Conservation (phyloP, 2,329 filamentous ascomycete genomes). For the Rhynchosporium graminicola region DNA sequence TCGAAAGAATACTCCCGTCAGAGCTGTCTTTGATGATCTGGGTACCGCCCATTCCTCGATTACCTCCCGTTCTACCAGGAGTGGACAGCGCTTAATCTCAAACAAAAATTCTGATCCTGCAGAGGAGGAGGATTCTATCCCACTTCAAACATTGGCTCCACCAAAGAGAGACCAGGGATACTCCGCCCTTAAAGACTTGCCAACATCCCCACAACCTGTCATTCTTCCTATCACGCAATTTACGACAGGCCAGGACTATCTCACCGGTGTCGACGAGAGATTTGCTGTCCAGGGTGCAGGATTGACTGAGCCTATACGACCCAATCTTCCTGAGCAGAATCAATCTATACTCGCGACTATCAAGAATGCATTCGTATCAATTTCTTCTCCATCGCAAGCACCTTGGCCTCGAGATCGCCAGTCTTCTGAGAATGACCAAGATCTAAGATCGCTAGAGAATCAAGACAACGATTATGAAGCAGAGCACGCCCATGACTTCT, state of each 20-base stretch:
- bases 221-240: conserved; percentile 8
- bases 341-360: conserved; percentile 1
- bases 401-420: conserved; percentile 13
- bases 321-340: background rate
- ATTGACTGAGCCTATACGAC: background rate
- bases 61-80: conserved; percentile 34
- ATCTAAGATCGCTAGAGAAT: background rate
- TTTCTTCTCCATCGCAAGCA: conserved; percentile 9
- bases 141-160: conserved; percentile 23
- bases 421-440: background rate
- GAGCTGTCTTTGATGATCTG: conserved; percentile 37
- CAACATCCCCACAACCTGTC: conserved; percentile 23
- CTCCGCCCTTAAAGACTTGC: conserved; percentile 14
- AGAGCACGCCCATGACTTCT: conserved; percentile 7
- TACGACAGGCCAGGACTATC: conserved; percentile 1
- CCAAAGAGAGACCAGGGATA: background rate
- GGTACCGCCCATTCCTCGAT: conserved; percentile 37
- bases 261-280: background rate
- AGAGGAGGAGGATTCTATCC: conserved; percentile 29
- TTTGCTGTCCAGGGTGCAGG: background rate
- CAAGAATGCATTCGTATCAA: conserved; percentile 10
- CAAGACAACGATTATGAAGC: background rate
- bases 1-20: conserved; percentile 27
- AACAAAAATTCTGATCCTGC: conserved; percentile 13
- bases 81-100: conserved; percentile 15